Base-by-base conservation (phyloP, 441 rosid genomes). In the Gossypium lobatum region DNA sequence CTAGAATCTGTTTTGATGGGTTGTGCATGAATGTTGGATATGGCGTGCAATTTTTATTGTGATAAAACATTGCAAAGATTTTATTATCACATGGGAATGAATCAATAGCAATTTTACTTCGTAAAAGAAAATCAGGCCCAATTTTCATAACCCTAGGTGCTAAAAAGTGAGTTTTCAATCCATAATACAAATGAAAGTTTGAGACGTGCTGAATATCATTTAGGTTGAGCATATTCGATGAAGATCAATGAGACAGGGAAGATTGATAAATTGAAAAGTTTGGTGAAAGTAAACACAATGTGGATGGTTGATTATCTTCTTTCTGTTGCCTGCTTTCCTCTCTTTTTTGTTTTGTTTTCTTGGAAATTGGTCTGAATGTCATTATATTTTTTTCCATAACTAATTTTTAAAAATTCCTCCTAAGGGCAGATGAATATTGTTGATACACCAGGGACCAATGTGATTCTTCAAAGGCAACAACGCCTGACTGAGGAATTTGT, bases 371-470 rank as follows among this genome's bases (percentile, higher is more conserved):
- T 21, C 39, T 48, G 11, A 17, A 37, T 45, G 13, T 31, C 21
- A 28, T 7, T 61, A 68, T 25, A 52, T 64, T 67, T 53, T 66
- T 72, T 53, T 17, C 58, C 62, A 61, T 75, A 68, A 79, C 60
- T 75, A 72, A 79, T 73, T 75, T 66, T 63, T 20, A 62, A 45
- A 42, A 64, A 52, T 75, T 66, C 54, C 46, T 14, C 23, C 76
- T 76, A 77, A 46, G 77, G 80, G 75, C 95, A 95, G 99, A 90
- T 95, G 83, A 87, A 78, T 72, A 90, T 95, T 62, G 97, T 93
- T 71, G 97, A 95, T 80, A 93, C 99, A 25, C 98, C 98, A 16
- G 96, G 97, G 70, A 95, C 97, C 67, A 95, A 95, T 85, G 99
- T 91, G 77, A 93, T 95, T 83, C 96, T 95, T 70, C 96, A 91